Percentiles rank a stretch among this genome's conserved stretches.
Evolutionary conservation across 208 protist species (phyloP).

Genomic region (Angomonas ambiguus): DNA sequence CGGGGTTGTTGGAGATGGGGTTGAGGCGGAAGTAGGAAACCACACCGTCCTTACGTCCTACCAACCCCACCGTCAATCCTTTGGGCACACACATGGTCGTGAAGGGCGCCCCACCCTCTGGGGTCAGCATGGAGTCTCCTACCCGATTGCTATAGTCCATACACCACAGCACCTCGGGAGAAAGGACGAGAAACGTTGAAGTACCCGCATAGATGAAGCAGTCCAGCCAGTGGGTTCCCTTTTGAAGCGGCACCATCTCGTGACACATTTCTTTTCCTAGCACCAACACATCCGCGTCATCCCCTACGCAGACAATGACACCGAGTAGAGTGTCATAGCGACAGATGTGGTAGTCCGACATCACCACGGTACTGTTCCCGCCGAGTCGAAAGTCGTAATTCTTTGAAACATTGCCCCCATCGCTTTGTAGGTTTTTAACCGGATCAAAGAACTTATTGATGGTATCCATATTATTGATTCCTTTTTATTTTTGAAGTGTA

Average conservation of each 20-base stretch:
- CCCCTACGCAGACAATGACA: conserved; percentile 67
- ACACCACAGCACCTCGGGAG: conserved; percentile 55
- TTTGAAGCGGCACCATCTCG: conserved; percentile 37
- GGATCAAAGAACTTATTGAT: conserved; percentile 6
- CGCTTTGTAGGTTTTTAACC: too few species aligned
- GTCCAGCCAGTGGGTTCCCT: conserved; percentile 68
- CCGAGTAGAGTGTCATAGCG: conserved; percentile 67
- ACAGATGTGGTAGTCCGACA: conserved; percentile 80
- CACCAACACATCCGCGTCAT: conserved; percentile 66
- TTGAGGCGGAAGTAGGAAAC: conserved; percentile 70
- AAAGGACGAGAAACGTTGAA: conserved; percentile 71
- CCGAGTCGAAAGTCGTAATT: conserved; percentile 33
- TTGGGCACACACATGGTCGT: conserved; percentile 67
- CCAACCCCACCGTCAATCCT: conserved; percentile 64
- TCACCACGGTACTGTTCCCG: conserved; percentile 52
- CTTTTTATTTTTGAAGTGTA: not conserved
- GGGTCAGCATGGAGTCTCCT: conserved; percentile 26
- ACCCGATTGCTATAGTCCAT: conserved; percentile 52
- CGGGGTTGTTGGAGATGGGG: conserved; percentile 24
- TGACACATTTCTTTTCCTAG: conserved; percentile 57
- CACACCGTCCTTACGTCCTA: conserved; percentile 54
- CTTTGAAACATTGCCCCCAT: too few species aligned
- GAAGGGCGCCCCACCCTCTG: conserved; percentile 32
- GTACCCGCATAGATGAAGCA: conserved; percentile 69
- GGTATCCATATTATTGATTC: not conserved